A percentile compares a stretch with the other conserved stretches of the same genome.
phyloP scores from a whole-genome alignment of 345 rosid genomes.

The Arabis hirsuta region DNA sequence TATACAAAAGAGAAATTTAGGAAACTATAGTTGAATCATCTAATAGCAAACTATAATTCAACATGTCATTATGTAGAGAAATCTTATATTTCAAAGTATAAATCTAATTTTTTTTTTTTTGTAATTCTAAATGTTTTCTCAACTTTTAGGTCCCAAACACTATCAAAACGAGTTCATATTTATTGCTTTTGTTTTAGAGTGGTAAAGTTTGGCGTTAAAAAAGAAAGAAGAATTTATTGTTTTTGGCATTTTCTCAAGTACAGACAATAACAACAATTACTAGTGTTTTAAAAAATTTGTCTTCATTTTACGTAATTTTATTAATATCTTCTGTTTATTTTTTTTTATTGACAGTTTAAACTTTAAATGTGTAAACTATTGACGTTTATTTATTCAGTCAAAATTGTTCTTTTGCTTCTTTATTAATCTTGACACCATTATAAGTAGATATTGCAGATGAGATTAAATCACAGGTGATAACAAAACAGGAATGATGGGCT shows the following conservation, averaged over 20 bases:
- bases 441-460: too few relatives aligned
- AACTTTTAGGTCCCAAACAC: background rate
- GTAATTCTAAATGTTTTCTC: background rate
- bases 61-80: background rate
- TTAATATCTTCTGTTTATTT: too few relatives aligned
- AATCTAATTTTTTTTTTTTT: too few relatives aligned
- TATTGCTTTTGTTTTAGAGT: background rate
- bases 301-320: background rate
- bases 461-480: too few relatives aligned
- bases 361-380: background rate
- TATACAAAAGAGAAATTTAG: background rate
- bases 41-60: background rate
- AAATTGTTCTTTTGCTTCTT: background rate
- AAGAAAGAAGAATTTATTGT: background rate
- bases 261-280: background rate
- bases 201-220: background rate
- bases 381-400: background rate
- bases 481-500: background rate
- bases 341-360: too few relatives aligned
- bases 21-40: background rate
- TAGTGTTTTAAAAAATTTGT: background rate
- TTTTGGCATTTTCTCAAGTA: conserved; percentile 3
- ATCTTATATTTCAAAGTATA: too few relatives aligned
- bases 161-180: background rate
- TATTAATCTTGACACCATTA: too few relatives aligned